Evolutionary conservation across 116 monocot genomes (phyloP).

Genomic region (Zostera marina): DNA sequence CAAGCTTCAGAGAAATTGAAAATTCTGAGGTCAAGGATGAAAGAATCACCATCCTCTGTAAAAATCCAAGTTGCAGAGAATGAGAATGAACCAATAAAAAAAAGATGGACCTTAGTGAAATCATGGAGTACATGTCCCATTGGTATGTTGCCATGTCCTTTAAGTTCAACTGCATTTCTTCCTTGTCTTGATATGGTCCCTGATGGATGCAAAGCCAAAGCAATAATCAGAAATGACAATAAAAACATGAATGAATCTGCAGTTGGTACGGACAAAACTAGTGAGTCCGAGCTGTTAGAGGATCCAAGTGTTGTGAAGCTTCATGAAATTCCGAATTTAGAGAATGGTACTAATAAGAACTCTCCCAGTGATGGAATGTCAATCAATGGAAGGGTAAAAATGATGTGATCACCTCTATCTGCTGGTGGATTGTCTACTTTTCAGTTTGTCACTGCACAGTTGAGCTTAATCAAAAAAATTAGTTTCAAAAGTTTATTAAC

Average conservation of each 20-base stretch:
- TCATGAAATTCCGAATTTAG: constrained; percentile 6
- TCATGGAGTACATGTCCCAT: constrained; percentile 74
- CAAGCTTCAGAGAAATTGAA: constrained; percentile 30
- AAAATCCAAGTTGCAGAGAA: background rate
- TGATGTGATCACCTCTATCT: too few species aligned
- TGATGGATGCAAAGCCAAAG: background rate
- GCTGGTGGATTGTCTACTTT: too few species aligned
- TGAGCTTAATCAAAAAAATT: too few species aligned
- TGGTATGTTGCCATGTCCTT: constrained; percentile 70
- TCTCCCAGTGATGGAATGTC: constrained; percentile 36
- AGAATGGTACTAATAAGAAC: background rate
- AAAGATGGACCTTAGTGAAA: constrained; percentile 41
- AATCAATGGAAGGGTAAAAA: constrained; percentile 48
- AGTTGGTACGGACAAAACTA: constrained; percentile 8
- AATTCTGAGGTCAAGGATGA: constrained; percentile 14
- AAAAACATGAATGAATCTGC: background rate
- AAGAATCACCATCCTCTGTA: background rate
- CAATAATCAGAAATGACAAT: background rate
- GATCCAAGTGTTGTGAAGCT: constrained; percentile 23
- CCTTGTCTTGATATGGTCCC: constrained; percentile 27
- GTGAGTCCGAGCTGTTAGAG: constrained; percentile 4
- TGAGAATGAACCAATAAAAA: constrained; percentile 1
- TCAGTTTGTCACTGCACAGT: too few species aligned
- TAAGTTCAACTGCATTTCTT: constrained; percentile 39
- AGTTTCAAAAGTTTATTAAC: too few species aligned